Conservation (phyloP, 1,284 basidiomycete species). For the Apiotrichum laibachii region DNA sequence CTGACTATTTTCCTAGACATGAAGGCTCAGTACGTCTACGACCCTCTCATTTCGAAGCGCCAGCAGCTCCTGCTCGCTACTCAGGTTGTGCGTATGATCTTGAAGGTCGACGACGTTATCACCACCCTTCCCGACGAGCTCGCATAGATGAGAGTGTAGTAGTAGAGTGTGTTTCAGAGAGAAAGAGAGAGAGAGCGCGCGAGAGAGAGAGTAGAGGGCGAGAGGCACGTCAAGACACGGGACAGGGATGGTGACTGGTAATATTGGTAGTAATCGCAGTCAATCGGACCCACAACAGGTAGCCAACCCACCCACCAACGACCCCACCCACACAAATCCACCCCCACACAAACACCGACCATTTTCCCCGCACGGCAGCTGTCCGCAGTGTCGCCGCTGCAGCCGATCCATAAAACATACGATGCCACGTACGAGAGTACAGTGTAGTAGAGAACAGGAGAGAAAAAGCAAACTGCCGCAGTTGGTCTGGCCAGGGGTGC, state of each 20-base stretch:
- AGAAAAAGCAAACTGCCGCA: background rate
- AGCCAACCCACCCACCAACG: background rate
- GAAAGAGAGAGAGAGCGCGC: background rate
- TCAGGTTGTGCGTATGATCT: constrained; percentile 63
- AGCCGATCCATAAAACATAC: constrained; percentile 3
- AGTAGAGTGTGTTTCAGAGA: background rate
- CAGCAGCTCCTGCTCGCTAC: constrained; percentile 97
- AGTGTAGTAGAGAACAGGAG: background rate
- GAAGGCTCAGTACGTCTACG: constrained; percentile 96
- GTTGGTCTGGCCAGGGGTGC: too few species aligned
- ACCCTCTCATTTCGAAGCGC: constrained; percentile 94
- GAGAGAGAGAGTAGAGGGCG: constrained; percentile 2
- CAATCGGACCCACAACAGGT: too few species aligned
- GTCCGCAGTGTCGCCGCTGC: background rate
- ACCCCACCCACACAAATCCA: background rate
- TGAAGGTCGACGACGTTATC: constrained; percentile 51
- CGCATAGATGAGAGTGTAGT: constrained; percentile 1
- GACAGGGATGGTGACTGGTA: too few species aligned
- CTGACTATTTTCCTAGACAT: constrained; percentile 64
- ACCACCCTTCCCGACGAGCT: constrained; percentile 13
- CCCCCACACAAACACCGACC: background rate
- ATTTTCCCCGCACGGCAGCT: background rate
- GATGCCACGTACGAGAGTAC: constrained; percentile 4
- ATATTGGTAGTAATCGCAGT: background rate
- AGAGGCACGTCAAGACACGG: too few species aligned